Percentiles rank a stretch among this genome's conserved stretches.
phyloP scores from a whole-genome alignment of 148 eudicot species.

The Heliamphora exappendiculata region DNA sequence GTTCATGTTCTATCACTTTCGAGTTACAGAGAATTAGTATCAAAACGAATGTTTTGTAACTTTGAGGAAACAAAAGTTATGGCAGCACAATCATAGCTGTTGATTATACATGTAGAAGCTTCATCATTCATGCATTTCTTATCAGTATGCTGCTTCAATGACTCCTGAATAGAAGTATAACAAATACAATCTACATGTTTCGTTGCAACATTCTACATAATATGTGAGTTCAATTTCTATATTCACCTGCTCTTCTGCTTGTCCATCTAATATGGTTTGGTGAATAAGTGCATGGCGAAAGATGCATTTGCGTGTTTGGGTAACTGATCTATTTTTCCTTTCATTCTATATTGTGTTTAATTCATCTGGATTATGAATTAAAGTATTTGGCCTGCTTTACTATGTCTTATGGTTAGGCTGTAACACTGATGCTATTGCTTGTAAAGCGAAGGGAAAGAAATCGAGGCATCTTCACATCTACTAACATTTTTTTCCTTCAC shows the following conservation, averaged over 20 bases:
- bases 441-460: not conserved
- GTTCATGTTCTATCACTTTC: too few relatives aligned
- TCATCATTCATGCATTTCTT: not conserved
- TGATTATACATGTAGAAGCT: not conserved
- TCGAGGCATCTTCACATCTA: not conserved
- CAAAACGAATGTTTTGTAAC: too few relatives aligned
- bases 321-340: not conserved
- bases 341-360: not conserved
- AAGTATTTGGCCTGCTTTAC: not conserved
- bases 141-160: not conserved
- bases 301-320: not conserved
- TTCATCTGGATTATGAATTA: too few relatives aligned
- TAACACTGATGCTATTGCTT: not conserved
- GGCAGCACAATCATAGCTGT: not conserved
- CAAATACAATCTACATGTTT: not conserved
- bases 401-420: not conserved
- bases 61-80: not conserved
- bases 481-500: conserved; percentile 8
- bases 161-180: conserved; percentile 1
- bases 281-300: not conserved
- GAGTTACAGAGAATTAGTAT: too few relatives aligned
- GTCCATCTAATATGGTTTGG: too few relatives aligned
- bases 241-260: not conserved
- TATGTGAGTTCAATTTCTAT: not conserved
- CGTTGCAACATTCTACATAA: not conserved